Conservation (phyloP, 306 rosid species). For the Prunus campanulata region DNA sequence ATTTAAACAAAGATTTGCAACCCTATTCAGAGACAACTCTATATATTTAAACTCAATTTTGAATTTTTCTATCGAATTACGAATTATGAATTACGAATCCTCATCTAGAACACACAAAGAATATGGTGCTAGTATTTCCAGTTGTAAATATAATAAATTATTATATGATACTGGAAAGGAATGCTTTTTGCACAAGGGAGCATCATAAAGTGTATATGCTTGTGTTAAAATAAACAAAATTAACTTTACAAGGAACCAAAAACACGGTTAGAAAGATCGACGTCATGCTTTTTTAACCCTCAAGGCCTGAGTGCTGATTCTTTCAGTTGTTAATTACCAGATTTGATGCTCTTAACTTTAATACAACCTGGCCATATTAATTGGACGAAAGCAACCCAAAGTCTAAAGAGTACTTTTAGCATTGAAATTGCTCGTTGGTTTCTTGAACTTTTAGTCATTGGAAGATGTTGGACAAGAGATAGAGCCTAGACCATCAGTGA, state of each 20-base stretch:
- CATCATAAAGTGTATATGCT: not conserved
- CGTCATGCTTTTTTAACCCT: slow-evolving; percentile 2
- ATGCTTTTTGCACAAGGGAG: not conserved
- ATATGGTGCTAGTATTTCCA: too few relatives aligned
- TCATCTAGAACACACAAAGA: too few relatives aligned
- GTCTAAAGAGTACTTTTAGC: not conserved
- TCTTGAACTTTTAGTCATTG: not conserved
- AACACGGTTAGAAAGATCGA: not conserved
- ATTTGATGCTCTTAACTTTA: slow-evolving; percentile 23
- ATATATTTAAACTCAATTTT: too few relatives aligned
- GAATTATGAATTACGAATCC: too few relatives aligned
- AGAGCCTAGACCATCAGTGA: too few relatives aligned
- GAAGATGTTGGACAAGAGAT: not conserved
- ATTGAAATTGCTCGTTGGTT: too few relatives aligned
- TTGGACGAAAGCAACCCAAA: slow-evolving; percentile 16
- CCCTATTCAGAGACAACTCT: too few relatives aligned
- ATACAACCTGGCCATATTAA: not conserved
- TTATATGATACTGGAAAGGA: not conserved
- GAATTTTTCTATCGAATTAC: too few relatives aligned
- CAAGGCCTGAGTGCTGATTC: not conserved
- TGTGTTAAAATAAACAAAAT: not conserved
- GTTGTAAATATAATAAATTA: too few relatives aligned
- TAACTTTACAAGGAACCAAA: slow-evolving; percentile 8
- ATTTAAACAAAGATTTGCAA: too few relatives aligned
- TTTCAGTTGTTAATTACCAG: slow-evolving; percentile 8